A percentile compares a stretch with the other conserved stretches of the same genome.
Evolutionary conservation across 2,329 filamentous ascomycete genomes (phyloP).

Genomic region (Colletotrichum abscissum): DNA sequence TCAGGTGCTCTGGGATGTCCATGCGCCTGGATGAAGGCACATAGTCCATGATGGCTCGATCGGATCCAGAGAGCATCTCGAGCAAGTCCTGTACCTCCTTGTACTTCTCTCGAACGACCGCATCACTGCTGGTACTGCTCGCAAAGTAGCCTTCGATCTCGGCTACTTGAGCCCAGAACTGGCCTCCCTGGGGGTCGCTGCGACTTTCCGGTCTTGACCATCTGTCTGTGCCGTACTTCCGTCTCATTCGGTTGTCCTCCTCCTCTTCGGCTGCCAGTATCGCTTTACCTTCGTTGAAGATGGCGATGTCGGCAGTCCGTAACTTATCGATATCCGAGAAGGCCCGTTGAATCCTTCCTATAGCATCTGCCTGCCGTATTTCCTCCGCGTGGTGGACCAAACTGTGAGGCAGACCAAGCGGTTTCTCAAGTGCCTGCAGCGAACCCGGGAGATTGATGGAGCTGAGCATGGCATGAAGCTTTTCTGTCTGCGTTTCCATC

Average conservation of each 20-base stretch:
- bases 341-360: constrained; percentile 80
- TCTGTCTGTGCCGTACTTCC: constrained; percentile 86
- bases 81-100: constrained; percentile 80
- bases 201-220: constrained; percentile 81
- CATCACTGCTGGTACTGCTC: constrained; percentile 66
- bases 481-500: constrained; percentile 82
- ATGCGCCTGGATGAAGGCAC: constrained; percentile 87
- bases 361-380: constrained; percentile 88
- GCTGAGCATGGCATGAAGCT: constrained; percentile 81
- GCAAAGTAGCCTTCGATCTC: constrained; percentile 92
- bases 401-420: constrained; percentile 86
- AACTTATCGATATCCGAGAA: constrained; percentile 92
- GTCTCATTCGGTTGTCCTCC: constrained; percentile 81
- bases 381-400: constrained; percentile 93
- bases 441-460: constrained; percentile 92
- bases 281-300: constrained; percentile 86
- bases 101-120: constrained; percentile 80
- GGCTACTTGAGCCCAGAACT: constrained; percentile 78
- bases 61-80: constrained; percentile 79
- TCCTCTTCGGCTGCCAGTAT: constrained; percentile 82
- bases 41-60: constrained; percentile 85
- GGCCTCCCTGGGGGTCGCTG: constrained; percentile 72
- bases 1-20: constrained; percentile 82
- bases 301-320: constrained; percentile 79
- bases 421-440: constrained; percentile 93